Base-by-base conservation (phyloP, 305 asterid genomes). In the Fraxinus greggii region DNA sequence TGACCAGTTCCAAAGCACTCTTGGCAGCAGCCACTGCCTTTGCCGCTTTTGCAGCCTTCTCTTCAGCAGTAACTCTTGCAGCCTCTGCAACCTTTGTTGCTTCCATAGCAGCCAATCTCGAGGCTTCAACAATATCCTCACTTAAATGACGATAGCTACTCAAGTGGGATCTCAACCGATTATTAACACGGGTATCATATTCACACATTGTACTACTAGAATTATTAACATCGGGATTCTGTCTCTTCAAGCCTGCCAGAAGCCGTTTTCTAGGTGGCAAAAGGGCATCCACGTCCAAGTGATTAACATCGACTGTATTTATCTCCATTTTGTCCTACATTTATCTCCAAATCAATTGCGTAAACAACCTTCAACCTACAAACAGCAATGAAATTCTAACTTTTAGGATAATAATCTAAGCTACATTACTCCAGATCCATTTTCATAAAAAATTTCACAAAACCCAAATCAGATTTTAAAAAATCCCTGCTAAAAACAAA, bases 221-320 rank as follows among this genome's bases (percentile, higher is more conserved):
- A 75, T 81, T 76, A 79, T 86, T 89, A 77, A 88, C 87, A 89
- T 95, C 97, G 26, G 90, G 88, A 82, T 78, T 92, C 90, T 92
- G 97, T 78, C 95, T 91, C 92, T 94, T 95, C 88, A 95, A 75
- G 63, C 97, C 99, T 21, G 99, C 99, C 33, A 95, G 89, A 80
- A 94, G 97, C 48, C 98, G 92, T 86, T 95, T 95, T 63, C 99
- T 90, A 77, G 98, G 99, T 42, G 99, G 99, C 88, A 95, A 89
- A 88, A 89, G 98, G 72, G 97, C 93, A 90, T 95, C 98, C 59
- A 90, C 85, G 79, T 92, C 93, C 89, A 89, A 90, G 89, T 92
- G 89, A 88, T 90, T 91, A 78, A 81, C 84, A 79, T 89, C 91
- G 83, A 92, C 89, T 23, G 86, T 79, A 85, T 91, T 92, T 59